These are phyloP conservation scores for Athelia sp. DNA, from an alignment of 1,284 basidiomycete species.

Conservation along the genomic window DNA sequence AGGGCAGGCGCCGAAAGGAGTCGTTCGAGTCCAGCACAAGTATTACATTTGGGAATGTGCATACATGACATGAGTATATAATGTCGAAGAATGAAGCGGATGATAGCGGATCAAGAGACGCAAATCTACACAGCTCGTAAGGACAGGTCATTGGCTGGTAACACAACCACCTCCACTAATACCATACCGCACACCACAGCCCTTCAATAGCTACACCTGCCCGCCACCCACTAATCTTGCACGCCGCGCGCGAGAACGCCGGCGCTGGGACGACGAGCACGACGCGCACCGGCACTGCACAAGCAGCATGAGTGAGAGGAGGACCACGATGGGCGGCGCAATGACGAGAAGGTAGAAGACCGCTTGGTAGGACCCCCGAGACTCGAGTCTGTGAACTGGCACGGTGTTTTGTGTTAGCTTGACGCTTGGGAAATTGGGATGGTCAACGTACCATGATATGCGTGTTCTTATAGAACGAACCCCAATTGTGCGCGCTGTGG, in stretches of 20 bases:
- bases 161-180: no score
- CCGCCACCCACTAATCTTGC: conserved; percentile 72
- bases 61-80: no score
- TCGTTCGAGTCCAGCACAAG: no score
- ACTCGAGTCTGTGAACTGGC: conserved; percentile 71
- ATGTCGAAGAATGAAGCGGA: no score
- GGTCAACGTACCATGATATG: conserved; percentile 61
- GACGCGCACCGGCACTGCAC: conserved; percentile 48
- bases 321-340: conserved; percentile 73
- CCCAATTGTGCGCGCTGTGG: conserved; percentile 38
- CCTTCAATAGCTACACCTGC: conserved; percentile 76
- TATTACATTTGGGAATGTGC: no score
- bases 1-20: no score
- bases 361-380: conserved; percentile 74
- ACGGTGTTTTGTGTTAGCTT: no score
- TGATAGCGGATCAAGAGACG: no score
- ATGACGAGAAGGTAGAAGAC: conserved; percentile 82
- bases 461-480: conserved; percentile 71
- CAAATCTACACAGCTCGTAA: no score
- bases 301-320: conserved; percentile 51
- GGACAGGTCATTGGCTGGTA: no score
- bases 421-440: neutral
- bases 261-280: conserved; percentile 62
- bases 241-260: conserved; percentile 54
- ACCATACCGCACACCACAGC: conserved; percentile 45